Conservation (phyloP, 2,329 filamentous ascomycete species). For the Fusarium sp. region DNA sequence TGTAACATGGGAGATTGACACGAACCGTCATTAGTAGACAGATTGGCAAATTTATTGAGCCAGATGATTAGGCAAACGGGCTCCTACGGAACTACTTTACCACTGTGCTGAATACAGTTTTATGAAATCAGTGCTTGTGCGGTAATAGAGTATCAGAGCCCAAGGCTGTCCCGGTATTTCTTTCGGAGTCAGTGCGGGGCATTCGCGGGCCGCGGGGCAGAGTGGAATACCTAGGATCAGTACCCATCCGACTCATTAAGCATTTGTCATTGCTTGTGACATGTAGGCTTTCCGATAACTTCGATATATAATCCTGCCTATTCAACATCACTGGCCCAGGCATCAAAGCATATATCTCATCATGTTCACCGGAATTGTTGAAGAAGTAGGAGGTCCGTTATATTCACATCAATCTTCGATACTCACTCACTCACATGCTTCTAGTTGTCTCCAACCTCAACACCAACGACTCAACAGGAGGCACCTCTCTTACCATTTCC, state of each 20-base stretch:
- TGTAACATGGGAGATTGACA: not conserved
- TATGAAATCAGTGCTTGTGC: not conserved
- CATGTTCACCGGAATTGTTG: conserved; percentile 97
- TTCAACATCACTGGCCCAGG: not conserved
- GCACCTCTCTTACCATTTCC: conserved; percentile 89
- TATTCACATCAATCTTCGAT: not conserved
- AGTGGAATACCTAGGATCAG: conserved; percentile 18
- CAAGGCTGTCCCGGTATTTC: conserved; percentile 5
- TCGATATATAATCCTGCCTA: not conserved
- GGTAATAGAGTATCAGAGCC: not conserved
- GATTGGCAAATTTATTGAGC: not conserved
- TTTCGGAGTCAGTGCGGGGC: conserved; percentile 41
- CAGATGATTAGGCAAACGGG: not conserved
- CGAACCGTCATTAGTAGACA: not conserved
- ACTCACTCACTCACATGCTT: conserved; percentile 47
- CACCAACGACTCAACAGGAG: conserved; percentile 82
- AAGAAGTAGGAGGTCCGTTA: conserved; percentile 86
- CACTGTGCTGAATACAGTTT: not conserved
- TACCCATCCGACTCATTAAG: conserved; percentile 18
- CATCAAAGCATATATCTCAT: conserved; percentile 21
- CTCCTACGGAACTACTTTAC: too few species aligned
- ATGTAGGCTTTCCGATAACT: not conserved
- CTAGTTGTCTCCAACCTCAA: conserved; percentile 88
- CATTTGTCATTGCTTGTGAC: conserved; percentile 41
- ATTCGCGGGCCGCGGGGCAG: conserved; percentile 23